phyloP scores from a whole-genome alignment of 352 stramenopile genomes.

The Phytophthora pseudosyringae region DNA sequence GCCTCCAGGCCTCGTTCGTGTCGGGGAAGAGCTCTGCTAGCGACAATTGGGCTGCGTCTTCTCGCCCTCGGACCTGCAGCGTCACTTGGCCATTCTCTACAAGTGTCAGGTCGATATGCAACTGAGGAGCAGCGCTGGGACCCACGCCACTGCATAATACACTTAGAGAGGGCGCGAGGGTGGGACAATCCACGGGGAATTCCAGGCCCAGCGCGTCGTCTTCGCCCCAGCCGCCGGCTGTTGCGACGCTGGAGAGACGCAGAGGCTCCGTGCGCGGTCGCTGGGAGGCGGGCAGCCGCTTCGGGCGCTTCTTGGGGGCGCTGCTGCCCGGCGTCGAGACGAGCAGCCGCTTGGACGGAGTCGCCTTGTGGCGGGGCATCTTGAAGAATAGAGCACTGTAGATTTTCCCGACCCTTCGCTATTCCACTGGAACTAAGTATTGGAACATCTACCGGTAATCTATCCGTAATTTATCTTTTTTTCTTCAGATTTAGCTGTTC shows the following conservation, averaged over 20 bases:
- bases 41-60: slow-evolving; percentile 12
- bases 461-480: too few relatives aligned
- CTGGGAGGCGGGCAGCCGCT: not conserved
- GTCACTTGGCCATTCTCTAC: slow-evolving; percentile 19
- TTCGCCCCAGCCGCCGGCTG: slow-evolving; percentile 1
- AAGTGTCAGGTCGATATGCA: slow-evolving; percentile 24
- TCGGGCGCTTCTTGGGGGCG: slow-evolving; percentile 14
- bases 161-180: slow-evolving; percentile 7
- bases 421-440: too few relatives aligned
- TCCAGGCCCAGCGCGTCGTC: slow-evolving; percentile 10
- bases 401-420: too few relatives aligned
- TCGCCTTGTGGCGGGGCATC: slow-evolving; percentile 32
- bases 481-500: too few relatives aligned
- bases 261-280: slow-evolving; percentile 17
- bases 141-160: not conserved
- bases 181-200: slow-evolving; percentile 14
- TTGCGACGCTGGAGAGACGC: slow-evolving; percentile 8
- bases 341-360: slow-evolving; percentile 23
- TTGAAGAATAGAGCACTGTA: not conserved
- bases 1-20: slow-evolving; percentile 16
- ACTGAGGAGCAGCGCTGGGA: not conserved
- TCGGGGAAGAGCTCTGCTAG: slow-evolving; percentile 37
- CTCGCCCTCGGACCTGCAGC: slow-evolving; percentile 2
- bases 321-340: not conserved
- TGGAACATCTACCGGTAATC: too few relatives aligned